Base-by-base conservation (phyloP, 1,284 basidiomycete species). In the Volvariella surrecta region DNA sequence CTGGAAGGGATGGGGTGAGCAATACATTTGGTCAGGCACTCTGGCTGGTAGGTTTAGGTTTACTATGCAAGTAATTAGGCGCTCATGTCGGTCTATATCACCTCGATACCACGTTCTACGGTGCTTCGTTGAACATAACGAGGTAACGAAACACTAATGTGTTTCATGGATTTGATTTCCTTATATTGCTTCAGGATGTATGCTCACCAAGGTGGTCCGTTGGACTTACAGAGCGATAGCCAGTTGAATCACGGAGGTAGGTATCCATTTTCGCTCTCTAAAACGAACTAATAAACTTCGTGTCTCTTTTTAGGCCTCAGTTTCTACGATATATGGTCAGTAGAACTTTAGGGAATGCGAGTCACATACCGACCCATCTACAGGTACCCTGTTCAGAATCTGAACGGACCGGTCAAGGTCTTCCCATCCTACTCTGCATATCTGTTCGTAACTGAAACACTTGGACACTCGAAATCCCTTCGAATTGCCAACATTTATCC, bases 21-120 rank as follows among this genome's bases (percentile, higher is more conserved):
- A 69, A 74, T 46, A 72, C 73, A 1, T 72, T 74, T 45, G 72
- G 72, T 30, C 72, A 74, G 48, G 68, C 71, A 3, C 57, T 74
- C 19, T 74, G 71, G 72, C 55, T 74, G 42, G 67, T 66, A 43
- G 45, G 62, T 57, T 24, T 42, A 45, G 10, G 34, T 30, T 42
- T 17, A 32, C 24, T 28, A 32, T 31, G 32, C 16, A 35, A 19
- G n/a, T n/a, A n/a, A n/a, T 15, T 3, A 37, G n/a, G n/a, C 20
- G 21, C 20, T 6, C 19, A 42, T 19, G 43, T 40, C 22, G 11
- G 18, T 17, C n/a, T 38, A 39, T 9, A 35, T 19, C 38, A 68
- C 66, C 54, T 72, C 16, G 70, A 71, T 48, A 71, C 67, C 0
- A 67, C 64, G 0, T 56, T 73, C 6, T 73, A 73, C 45, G 69